A percentile compares a stretch with the other conserved stretches of the same genome.
Conservation (phyloP, 1,139 yeast species). For the Pichia sp. region DNA sequence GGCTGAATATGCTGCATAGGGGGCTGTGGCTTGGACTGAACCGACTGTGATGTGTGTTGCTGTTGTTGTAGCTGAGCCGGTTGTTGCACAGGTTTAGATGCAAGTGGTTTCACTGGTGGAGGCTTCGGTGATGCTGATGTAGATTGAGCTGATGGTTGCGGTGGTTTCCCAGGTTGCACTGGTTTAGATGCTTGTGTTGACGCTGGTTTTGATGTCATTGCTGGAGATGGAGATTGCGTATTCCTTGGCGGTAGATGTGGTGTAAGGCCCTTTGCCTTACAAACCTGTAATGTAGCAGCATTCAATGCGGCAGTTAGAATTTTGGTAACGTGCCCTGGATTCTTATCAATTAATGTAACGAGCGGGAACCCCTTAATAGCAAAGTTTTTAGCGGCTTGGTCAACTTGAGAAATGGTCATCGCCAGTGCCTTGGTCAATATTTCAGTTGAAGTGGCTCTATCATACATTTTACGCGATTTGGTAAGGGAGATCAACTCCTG, state of each 20-base stretch:
- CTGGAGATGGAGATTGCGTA: constrained; percentile 10
- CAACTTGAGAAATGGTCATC: constrained; percentile 84
- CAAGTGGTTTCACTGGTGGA: not conserved
- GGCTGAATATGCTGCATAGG: too few relatives aligned
- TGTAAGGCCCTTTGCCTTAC: constrained; percentile 30
- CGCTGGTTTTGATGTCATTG: not conserved
- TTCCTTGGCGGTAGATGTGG: constrained; percentile 16
- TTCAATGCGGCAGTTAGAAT: constrained; percentile 79
- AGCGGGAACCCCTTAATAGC: constrained; percentile 79
- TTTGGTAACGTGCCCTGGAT: constrained; percentile 80
- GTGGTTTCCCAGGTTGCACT: too few relatives aligned
- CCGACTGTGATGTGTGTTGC: too few relatives aligned
- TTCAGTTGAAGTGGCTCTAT: constrained; percentile 68
- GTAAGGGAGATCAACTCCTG: constrained; percentile 64
- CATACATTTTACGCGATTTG: constrained; percentile 61
- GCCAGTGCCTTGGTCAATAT: constrained; percentile 89
- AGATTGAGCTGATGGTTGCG: too few relatives aligned
- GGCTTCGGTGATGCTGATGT: not conserved
- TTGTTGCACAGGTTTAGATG: too few relatives aligned
- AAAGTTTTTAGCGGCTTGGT: constrained; percentile 78
- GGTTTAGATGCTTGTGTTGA: too few relatives aligned
- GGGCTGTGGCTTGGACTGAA: too few relatives aligned
- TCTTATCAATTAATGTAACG: constrained; percentile 74
- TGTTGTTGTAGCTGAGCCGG: too few relatives aligned
- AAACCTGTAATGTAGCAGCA: constrained; percentile 63